phyloP scores from a whole-genome alignment of 2,329 filamentous ascomycete species.

The Xylariaceae sp. region DNA sequence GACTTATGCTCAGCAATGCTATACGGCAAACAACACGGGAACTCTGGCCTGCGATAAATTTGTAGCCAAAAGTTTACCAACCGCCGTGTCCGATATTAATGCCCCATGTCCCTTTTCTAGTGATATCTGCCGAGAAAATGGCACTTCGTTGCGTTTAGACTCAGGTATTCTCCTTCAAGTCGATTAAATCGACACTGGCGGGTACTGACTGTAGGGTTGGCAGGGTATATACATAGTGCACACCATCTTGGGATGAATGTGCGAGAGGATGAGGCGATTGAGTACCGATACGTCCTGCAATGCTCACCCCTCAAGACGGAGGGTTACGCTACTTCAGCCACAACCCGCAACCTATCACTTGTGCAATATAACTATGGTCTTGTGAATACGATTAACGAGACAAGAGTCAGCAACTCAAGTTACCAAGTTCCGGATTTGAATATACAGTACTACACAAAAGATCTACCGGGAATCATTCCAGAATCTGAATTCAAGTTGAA shows the following conservation, averaged over 20 bases:
- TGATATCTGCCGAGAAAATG: slow-evolving; percentile 17
- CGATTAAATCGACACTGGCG: background rate
- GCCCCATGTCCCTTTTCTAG: slow-evolving; percentile 23
- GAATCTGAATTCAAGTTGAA: too few species aligned
- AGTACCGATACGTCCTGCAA: slow-evolving; percentile 17
- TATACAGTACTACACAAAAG: background rate
- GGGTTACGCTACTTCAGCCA: background rate
- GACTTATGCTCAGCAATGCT: slow-evolving; percentile 29
- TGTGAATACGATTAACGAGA: too few species aligned
- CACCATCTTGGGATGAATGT: slow-evolving; percentile 24
- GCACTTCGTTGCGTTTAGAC: background rate
- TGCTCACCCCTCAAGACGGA: slow-evolving; percentile 25
- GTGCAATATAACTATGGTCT: background rate
- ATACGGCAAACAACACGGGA: background rate
- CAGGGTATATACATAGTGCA: slow-evolving; percentile 26
- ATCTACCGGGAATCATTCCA: background rate
- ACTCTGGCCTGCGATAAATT: slow-evolving; percentile 20
- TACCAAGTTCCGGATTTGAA: background rate
- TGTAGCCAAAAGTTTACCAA: background rate
- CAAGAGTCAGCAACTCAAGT: background rate
- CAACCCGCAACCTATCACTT: background rate
- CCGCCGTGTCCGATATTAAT: background rate
- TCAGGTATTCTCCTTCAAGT: too few species aligned
- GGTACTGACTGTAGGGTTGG: slow-evolving; percentile 1
- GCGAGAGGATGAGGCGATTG: slow-evolving; percentile 9